Evolutionary conservation across 805 yeast species (phyloP), one percentile per base, ranked within the genome.

Genomic region (Yamadazyma akitaensis): DNA sequence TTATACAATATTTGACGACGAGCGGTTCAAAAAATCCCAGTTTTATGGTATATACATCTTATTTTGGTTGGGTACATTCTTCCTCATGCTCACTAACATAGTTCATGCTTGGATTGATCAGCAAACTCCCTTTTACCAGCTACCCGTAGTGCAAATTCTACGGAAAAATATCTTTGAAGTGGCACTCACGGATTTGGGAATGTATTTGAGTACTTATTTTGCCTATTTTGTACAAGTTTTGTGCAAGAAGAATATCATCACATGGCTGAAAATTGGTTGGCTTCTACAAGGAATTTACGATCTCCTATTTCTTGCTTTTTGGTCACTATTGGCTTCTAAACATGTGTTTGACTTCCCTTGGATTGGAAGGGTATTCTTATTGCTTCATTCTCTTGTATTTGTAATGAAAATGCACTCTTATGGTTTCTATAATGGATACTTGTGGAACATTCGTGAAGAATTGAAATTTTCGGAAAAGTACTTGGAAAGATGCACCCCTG

Each of bases 331-430:
- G 57, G 80, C 94, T 3, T 80, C 83, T 37, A 59, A 60, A 25
- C 40, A 48, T 5, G 60, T 61, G 40, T 63, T 70, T 61, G 68
- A 75, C 35, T 86, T 77, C 57, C 89, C 95, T 11, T 94, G 99
- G 99, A 86, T 91, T 42, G 96, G 89, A 1, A 82, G 83, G 59
- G 91, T 91, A 37, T 94, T 88, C 58, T 67, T 94, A 51, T 78
- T 88, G 49, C 70, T 94, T 43, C 99, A 94, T 61, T 80, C 90
- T 10, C 71, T 89, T 41, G 98, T 94, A 1, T 71, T 90, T 53
- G 62, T 95, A 55, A 94, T 94, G 99, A 94, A 94, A 62, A 85
- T 85, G 81, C 98, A 94, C 63, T 90, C 98, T 1, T 94, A 84
- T 62, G 88, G 88, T 1, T 90, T 87, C 59, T 94, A 83, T 68